Base-by-base conservation (phyloP, 2,329 filamentous ascomycete species). In the Nemania abortiva region DNA sequence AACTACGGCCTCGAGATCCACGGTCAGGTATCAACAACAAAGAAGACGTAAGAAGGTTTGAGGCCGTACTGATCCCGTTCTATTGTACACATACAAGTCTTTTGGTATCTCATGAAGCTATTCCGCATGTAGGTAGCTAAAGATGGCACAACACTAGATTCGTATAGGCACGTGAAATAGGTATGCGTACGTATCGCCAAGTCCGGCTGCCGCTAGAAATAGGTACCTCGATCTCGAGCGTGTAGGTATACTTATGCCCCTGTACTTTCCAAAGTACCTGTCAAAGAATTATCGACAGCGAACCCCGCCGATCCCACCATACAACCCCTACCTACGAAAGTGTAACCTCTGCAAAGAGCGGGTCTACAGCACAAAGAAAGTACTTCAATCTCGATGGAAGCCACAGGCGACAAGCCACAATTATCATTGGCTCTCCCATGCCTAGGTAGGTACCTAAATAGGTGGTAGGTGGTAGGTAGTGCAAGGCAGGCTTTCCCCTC, bases 381-480 rank as follows among this genome's bases (percentile, higher is more conserved):
- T 95, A 71, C 95, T 94, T 77, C 13, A 37, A 98, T 97, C 82
- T 98, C 95, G 79, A 99, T 87, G 98, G 98, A 78, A 98, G 89
- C 83, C 97, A 93, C 49, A 62, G 34, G 82, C 97, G 92, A 37
- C 72, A 69, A 63, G 74, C 55, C 11, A 75, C 73, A 62, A n/a
- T n/a, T 31, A 31, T 18, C 15, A 53, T 53, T 53, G 50, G 24
- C 27, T 13, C 50, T n/a, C 15, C 47, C 3, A 20, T 22, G 5
- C 22, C 47, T 49, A 47, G n/a, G 42, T 37, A 49, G 47, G 47
- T 24, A 49, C 47, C n/a, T 9, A 22, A 37, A 6, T 37, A 37
- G 7, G 34, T 37, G 34, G 34, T 37, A 9, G 34, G 34, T 37
- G 34, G 34, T 2, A 37, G 34, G 34, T 37, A 27, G 24, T 27